A percentile compares a stretch with the other conserved stretches of the same genome.
Evolutionary conservation across 2,329 filamentous ascomycete species (phyloP).

Genomic region (Sporothrix variecibatus): DNA sequence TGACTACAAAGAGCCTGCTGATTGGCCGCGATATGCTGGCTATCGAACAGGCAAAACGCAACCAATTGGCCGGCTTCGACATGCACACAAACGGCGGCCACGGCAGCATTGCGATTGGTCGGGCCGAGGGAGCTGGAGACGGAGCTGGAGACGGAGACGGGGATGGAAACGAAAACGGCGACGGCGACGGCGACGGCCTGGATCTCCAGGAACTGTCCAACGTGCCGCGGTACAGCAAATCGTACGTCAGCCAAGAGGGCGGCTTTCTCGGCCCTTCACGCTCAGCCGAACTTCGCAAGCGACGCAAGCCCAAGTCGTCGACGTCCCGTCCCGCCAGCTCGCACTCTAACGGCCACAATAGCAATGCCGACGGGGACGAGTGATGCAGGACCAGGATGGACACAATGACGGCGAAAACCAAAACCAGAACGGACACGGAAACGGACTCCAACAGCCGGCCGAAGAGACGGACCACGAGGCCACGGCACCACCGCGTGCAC

Average conservation of each 20-base stretch:
- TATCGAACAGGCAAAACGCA: constrained; percentile 52
- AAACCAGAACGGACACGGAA: no score
- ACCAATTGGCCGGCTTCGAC: neutral
- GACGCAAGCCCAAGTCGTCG: neutral
- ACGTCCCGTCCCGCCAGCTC: constrained; percentile 12
- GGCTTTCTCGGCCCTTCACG: constrained; percentile 63
- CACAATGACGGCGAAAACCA: constrained; percentile 25
- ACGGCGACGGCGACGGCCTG: constrained; percentile 52
- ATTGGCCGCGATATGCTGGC: constrained; percentile 70
- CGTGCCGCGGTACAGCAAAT: constrained; percentile 57
- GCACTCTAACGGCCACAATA: neutral
- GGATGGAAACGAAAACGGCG: constrained; percentile 33
- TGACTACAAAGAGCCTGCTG: constrained; percentile 72
- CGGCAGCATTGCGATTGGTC: neutral
- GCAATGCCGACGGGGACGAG: neutral
- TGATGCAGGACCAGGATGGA: constrained; percentile 30
- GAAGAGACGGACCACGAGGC: neutral
- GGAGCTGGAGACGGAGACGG: neutral
- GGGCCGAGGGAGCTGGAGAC: neutral
- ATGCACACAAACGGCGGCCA: neutral
- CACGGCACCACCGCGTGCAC: constrained; percentile 24
- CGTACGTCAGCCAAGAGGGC: constrained; percentile 69
- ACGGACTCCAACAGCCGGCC: constrained; percentile 19
- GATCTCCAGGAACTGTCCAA: constrained; percentile 33
- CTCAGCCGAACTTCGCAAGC: neutral